Conservation (phyloP, 2,329 filamentous ascomycete species). For the Clonostachys byssicola region DNA sequence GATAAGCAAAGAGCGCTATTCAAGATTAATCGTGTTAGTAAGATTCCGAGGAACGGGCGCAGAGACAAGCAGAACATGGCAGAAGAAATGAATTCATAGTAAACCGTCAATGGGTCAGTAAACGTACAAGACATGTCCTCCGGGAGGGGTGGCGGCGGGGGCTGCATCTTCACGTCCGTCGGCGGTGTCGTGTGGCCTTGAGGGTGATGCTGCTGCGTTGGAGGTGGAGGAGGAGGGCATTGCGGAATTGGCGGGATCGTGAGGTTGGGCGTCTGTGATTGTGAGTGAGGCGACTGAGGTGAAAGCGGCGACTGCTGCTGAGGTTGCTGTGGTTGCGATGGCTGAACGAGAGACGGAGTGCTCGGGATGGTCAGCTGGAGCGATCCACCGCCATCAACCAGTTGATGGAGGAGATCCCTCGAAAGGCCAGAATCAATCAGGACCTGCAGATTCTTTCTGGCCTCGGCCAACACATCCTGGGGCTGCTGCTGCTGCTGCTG, state of each 20-base stretch:
- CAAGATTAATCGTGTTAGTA: no score
- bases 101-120: no score
- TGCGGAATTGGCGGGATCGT: conserved; percentile 22
- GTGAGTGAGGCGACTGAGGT: conserved; percentile 7
- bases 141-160: no score
- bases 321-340: conserved; percentile 12
- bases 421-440: conserved; percentile 40
- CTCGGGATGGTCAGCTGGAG: conserved; percentile 17
- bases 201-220: conserved; percentile 7
- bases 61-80: no score
- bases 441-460: conserved; percentile 37
- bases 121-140: no score
- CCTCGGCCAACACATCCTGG: conserved; percentile 38
- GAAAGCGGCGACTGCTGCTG: conserved; percentile 9
- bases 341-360: conserved; percentile 5
- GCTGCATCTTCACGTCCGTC: no score
- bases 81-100: no score
- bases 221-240: conserved; percentile 23
- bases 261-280: conserved; percentile 1
- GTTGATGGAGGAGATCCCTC: conserved; percentile 34
- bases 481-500: conserved; percentile 19
- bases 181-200: not conserved
- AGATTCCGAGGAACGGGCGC: no score
- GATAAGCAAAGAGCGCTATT: no score
- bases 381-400: conserved; percentile 29